Evolutionary conservation across 352 stramenopile genomes (phyloP), one percentile per base, ranked within the genome.

Genomic region (Pythium vanterpoolii): DNA sequence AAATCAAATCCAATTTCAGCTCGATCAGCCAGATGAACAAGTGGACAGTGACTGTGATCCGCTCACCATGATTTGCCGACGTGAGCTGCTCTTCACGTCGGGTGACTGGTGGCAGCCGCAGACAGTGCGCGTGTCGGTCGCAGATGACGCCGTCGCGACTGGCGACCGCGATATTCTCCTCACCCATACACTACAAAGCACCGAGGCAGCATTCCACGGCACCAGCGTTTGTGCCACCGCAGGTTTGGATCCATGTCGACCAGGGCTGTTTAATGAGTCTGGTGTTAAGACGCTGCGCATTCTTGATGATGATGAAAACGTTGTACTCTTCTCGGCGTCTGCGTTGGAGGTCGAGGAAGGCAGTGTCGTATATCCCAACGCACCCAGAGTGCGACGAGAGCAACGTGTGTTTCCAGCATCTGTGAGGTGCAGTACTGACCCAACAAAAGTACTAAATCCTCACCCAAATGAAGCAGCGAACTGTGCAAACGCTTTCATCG

Each of bases 281-380:
- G 77, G 74, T 36, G 59, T 87, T 8, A 89, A 89, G 44, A 45
- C 56, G 1, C 64, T 91, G 1, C 59, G 58, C 0, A 68, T 89
- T 8, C 38, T 72, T 13, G 81, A 91, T 42, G 81, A 91, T 52
- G 81, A 91, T 21, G 76, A 87, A 36, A 87, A 79, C 42, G 72
- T 69, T 31, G 58, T 91, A 0, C 60, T 87, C 1, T 64, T 91
- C 16, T 87, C 81, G 0, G 68, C 71, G 10, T 64, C 69, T 14
- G 23, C 56, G 5, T 38, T 90, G 18, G 39, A 62, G 5, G 50
- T 90, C 8, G 56, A 75, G 19, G 81, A 91, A 74, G 81, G 81
- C 28, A 87, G 76, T 30, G 49, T 47, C 6, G 66, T 59, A 23
- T 91, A 75, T 48, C 77, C 77, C 1, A 65, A 56, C 27, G 76